Percentiles rank a stretch among this genome's conserved stretches.
Evolutionary conservation across 106 monocot species (phyloP).

Genomic region (Dendrobium catenatum): DNA sequence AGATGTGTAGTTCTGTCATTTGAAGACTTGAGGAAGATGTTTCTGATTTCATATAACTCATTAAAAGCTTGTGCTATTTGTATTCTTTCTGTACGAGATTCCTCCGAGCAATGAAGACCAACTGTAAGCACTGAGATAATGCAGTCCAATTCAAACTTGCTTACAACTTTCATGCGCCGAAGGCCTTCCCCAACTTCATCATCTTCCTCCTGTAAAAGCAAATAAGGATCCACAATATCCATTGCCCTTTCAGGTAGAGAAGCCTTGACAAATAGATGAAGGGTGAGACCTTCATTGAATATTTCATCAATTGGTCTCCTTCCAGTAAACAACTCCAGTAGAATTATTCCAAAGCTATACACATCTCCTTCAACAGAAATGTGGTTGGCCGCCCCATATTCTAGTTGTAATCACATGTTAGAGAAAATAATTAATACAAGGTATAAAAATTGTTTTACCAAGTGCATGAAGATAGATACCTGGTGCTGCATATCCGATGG

Average conservation of each 20-base stretch:
- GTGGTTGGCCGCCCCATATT: slow-evolving; percentile 14
- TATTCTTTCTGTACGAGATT: too few species aligned
- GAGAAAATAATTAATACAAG: too few species aligned
- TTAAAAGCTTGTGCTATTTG: too few species aligned
- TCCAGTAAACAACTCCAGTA: slow-evolving; percentile 18
- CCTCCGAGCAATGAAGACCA: too few species aligned
- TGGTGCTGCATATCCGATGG: background rate
- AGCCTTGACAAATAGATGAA: background rate
- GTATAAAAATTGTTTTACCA: too few species aligned
- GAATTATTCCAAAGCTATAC: slow-evolving; percentile 22
- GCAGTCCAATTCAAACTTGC: too few species aligned
- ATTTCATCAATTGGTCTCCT: slow-evolving; percentile 10
- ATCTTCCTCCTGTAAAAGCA: background rate
- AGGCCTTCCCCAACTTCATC: too few species aligned
- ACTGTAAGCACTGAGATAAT: too few species aligned
- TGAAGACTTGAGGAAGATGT: too few species aligned
- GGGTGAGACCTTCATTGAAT: background rate
- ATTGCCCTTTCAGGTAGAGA: background rate
- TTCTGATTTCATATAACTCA: too few species aligned
- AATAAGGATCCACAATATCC: slow-evolving; percentile 6
- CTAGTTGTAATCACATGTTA: background rate
- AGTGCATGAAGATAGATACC: background rate
- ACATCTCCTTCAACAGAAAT: slow-evolving; percentile 15
- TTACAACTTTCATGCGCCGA: too few species aligned
- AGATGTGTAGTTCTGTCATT: too few species aligned